Conservation (phyloP, 768 basidiomycete species). For the Russula sp. region DNA sequence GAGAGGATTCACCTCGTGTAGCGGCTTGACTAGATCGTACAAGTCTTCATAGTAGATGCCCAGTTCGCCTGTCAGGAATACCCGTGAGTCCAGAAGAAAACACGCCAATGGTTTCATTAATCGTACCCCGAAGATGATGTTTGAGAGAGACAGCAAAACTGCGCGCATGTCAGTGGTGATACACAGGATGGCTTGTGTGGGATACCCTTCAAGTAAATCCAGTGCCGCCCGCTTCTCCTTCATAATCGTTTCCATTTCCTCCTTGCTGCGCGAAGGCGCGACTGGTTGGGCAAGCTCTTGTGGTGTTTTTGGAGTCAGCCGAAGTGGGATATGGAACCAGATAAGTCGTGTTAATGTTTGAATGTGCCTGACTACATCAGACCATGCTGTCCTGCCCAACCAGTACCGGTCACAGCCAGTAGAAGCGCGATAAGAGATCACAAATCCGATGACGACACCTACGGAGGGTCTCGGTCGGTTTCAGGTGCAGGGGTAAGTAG, state of each 20-base stretch:
- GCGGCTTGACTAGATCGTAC: conserved; percentile 46
- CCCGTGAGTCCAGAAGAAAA: neutral
- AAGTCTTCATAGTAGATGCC: conserved; percentile 59
- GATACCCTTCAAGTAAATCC: conserved; percentile 50
- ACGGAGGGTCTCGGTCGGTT: conserved; percentile 17
- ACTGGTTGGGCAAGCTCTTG: conserved; percentile 31
- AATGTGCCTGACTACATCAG: conserved; percentile 45
- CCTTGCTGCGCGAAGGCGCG: conserved; percentile 27
- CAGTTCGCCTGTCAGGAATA: conserved; percentile 37
- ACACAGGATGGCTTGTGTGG: neutral
- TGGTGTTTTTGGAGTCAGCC: conserved; percentile 35
- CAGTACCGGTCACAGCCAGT: conserved; percentile 57
- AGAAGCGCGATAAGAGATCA: conserved; percentile 52
- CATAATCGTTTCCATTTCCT: conserved; percentile 48
- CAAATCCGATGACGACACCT: conserved; percentile 53
- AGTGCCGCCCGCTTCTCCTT: conserved; percentile 53
- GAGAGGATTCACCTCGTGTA: conserved; percentile 40
- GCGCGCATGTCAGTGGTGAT: neutral
- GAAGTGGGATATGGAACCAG: conserved; percentile 56
- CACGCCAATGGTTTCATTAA: neutral
- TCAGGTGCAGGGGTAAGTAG: too few relatives aligned
- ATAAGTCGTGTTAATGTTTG: conserved; percentile 45
- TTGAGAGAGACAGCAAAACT: conserved; percentile 53
- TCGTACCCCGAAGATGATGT: conserved; percentile 46
- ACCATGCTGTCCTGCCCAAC: conserved; percentile 48